Evolutionary conservation across 2,329 filamentous ascomycete species (phyloP).

Genomic region (Trichoderma simmonsii): DNA sequence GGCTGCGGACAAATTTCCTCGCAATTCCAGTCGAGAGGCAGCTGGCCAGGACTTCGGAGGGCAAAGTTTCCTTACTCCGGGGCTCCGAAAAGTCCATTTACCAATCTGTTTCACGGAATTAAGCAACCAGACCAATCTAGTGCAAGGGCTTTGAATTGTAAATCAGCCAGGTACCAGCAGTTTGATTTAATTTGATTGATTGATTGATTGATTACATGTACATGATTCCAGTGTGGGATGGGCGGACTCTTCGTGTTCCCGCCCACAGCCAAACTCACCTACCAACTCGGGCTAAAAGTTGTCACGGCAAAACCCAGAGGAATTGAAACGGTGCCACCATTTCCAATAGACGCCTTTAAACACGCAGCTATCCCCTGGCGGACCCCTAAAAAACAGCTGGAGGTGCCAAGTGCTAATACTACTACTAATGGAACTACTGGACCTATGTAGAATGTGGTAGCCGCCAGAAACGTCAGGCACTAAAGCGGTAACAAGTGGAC

Average conservation of each 20-base stretch:
- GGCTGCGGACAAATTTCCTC: background rate
- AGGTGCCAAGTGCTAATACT: background rate
- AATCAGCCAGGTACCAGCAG: background rate
- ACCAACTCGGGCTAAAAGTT: background rate
- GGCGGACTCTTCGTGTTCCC: background rate
- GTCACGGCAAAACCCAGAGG: background rate
- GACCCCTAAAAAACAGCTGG: background rate
- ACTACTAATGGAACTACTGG: background rate
- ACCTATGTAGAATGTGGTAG: background rate
- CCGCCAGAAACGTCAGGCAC: conserved; percentile 21
- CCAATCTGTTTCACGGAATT: background rate
- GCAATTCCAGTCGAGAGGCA: background rate
- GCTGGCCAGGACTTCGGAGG: background rate
- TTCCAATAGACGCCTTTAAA: background rate
- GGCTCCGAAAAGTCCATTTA: background rate
- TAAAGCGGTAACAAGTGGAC: conserved; percentile 16
- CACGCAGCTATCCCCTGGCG: background rate
- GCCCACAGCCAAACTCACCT: background rate
- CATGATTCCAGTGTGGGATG: background rate
- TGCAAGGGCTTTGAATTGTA: background rate
- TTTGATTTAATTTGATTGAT: background rate
- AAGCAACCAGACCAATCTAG: background rate
- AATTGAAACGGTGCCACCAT: background rate
- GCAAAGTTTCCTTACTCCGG: background rate
- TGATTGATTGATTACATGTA: background rate